Percentiles rank a stretch among this genome's conserved stretches.
phyloP scores from a whole-genome alignment of 805 yeast species.

The Cyberlindnera galapagoensis region DNA sequence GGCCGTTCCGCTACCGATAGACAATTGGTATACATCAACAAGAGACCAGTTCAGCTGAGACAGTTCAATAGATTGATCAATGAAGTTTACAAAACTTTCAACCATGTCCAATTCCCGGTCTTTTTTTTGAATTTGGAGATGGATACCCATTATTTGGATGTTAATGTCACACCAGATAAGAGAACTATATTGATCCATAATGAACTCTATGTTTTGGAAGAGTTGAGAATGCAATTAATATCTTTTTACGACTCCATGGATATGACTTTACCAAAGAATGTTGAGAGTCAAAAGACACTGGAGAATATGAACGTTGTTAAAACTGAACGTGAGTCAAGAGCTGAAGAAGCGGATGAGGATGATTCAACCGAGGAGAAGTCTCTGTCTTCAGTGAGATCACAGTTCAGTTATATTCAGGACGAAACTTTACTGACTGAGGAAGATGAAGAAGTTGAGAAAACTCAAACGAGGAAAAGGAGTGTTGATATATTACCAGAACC shows the following conservation, averaged over 20 bases:
- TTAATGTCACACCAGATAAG: slow-evolving; percentile 92
- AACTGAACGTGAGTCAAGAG: too few relatives aligned
- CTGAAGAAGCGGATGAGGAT: slow-evolving; percentile 1
- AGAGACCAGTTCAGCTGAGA: slow-evolving; percentile 63
- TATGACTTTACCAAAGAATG: slow-evolving; percentile 25
- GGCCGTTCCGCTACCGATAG: slow-evolving; percentile 70
- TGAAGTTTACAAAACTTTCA: slow-evolving; percentile 68
- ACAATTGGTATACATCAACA: slow-evolving; percentile 69
- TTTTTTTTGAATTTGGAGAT: slow-evolving; percentile 55
- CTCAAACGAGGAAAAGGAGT: slow-evolving; percentile 1
- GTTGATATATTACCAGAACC: too few relatives aligned
- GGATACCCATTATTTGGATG: slow-evolving; percentile 52
- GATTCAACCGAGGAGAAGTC: slow-evolving; percentile 1
- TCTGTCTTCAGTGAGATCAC: neutral
- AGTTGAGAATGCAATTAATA: slow-evolving; percentile 43
- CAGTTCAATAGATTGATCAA: slow-evolving; percentile 52
- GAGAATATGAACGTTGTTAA: too few relatives aligned
- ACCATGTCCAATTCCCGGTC: slow-evolving; percentile 68
- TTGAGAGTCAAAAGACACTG: too few relatives aligned
- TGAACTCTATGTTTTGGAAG: slow-evolving; percentile 54
- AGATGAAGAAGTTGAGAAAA: slow-evolving; percentile 6
- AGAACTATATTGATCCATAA: slow-evolving; percentile 61
- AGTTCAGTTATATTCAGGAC: slow-evolving; percentile 1
- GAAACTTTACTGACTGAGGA: slow-evolving; percentile 4
- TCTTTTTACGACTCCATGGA: slow-evolving; percentile 38